Evolutionary conservation across 805 yeast species (phyloP), one percentile per base, ranked within the genome.

Genomic region (Cyberlindnera subsufficiens): DNA sequence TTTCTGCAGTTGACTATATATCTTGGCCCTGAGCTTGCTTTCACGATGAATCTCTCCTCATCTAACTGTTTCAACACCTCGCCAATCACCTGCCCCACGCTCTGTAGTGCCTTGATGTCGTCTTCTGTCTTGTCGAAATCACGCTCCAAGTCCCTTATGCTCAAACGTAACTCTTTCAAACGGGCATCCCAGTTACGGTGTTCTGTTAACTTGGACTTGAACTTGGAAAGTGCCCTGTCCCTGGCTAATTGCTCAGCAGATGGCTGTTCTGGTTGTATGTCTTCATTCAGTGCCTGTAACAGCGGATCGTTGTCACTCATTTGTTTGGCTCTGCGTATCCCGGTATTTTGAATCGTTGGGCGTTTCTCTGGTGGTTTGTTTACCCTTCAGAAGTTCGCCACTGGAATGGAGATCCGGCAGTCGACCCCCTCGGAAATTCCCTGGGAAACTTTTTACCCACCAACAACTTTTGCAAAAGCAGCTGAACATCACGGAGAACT

Each of bases 1-100:
- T 89, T 89, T 60, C 99, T 80, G 65, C 96, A 93, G 35, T 98
- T 98, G 39, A 93, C 99, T 53, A 93, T 93, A 63, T 93, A 93
- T 59, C 99, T 78, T 35, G 99, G 99, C 4, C 99, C 99, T 36
- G 93, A 84, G 13, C 95, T 85, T 2, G 98, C 97, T 69, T 91
- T 91, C 39, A 93, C 98, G 51, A 91, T 91, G 63, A 82, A 93
- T 55, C 96, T 74, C 61, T 93, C 99, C 40, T 87, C 96, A 50
- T 91, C 96, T 56, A 93, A 72, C 63, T 89, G 96, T 64, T 93
- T 93, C 68, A 93, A 77, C 25, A 93, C 95, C 65, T 93, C 99
- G 44, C 99, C 99, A 52, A 93, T 86, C 59, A 93, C 81, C 66
- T 93, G 99, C 4, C 99, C 99, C 49, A 93, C 96, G 50, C 95